A percentile compares a stretch with the other conserved stretches of the same genome.
These are phyloP conservation scores for Elsinoe arachidis DNA, from an alignment of 2,329 filamentous ascomycete genomes.

Conservation along the genomic window DNA sequence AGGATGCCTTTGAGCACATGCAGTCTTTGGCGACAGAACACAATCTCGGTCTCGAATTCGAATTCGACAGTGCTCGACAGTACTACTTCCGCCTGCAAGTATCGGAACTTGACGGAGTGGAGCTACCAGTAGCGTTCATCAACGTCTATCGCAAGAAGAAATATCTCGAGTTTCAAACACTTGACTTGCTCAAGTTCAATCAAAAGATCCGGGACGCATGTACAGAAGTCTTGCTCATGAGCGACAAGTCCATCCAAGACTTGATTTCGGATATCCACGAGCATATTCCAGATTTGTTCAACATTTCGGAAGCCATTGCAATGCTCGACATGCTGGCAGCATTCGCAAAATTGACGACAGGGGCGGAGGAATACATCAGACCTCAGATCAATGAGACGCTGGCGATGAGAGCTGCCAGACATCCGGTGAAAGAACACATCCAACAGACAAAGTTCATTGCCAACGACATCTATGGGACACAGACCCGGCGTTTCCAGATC, in stretches of 20 bases:
- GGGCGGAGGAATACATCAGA: constrained; percentile 54
- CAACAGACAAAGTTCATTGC: constrained; percentile 64
- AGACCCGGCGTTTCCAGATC: constrained; percentile 77
- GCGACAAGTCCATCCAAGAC: constrained; percentile 61
- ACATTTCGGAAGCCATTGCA: constrained; percentile 75
- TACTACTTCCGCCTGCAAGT: constrained; percentile 66
- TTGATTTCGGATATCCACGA: constrained; percentile 64
- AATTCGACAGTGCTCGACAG: constrained; percentile 66
- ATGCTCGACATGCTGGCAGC: constrained; percentile 61
- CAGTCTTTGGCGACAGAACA: constrained; percentile 57
- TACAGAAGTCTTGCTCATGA: constrained; percentile 74
- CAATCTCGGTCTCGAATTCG: constrained; percentile 55
- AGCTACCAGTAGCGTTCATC: constrained; percentile 62
- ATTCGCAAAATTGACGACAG: constrained; percentile 64
- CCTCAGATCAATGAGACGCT: constrained; percentile 58
- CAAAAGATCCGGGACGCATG: constrained; percentile 67
- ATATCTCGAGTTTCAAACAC: constrained; percentile 78
- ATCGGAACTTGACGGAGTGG: constrained; percentile 52
- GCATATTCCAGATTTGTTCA: constrained; percentile 67
- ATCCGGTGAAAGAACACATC: constrained; percentile 70
- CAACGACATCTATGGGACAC: constrained; percentile 80
- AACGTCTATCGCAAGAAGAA: constrained; percentile 66
- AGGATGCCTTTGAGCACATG: constrained; percentile 66
- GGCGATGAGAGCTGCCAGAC: constrained; percentile 64
- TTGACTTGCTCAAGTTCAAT: constrained; percentile 73